Evolutionary conservation across 2,329 filamentous ascomycete genomes (phyloP), one percentile per base, ranked within the genome.

Genomic region (Curvularia lunata): DNA sequence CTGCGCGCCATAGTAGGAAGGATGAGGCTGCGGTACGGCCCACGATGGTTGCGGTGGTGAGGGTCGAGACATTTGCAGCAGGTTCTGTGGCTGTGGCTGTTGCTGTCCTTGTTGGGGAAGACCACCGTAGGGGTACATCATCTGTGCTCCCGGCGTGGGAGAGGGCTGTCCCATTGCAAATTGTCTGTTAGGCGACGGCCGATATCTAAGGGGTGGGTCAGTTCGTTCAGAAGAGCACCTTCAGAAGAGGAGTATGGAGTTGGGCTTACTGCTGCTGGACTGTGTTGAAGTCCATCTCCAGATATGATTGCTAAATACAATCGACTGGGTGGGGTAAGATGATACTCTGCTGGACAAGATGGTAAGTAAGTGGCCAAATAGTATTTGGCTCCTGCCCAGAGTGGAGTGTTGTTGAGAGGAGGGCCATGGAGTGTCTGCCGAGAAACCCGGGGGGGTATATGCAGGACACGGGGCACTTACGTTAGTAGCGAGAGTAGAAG

Each of bases 221-320:
- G 71, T 56, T 48, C 54, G 43, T 38, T 23, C 32, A 28, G 45
- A 19, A 42, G 16, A 8, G 21, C 13, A 21, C 47, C 6, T 38
- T 30, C 28, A 30, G 41, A 19, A 52, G 56, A 55, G 56, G 61
- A 52, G 21, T 32, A 48, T 23, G 10, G 46, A 45, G 42, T 38
- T 46, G 45, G 51, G 59, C 76, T 71, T 72, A 78, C 76, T 78
- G 76, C 48, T 74, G 76, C 48, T 74, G 73, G 63, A 72, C 58
- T 63, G 75, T 72, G 77, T 78, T 77, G 71, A 76, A 78, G 73
- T 78, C 76, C 77, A 78, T 78, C 64, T 74, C 75, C 68, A 69
- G 62, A 54, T 58, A 68, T 62, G 63, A 64, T 56, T 51, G 68
- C 61, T 68, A 65, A 62, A 60, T 64, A 66, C 60, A 67, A 61